Conservation (phyloP, 768 basidiomycete genomes). For the Lactarius trivialis region DNA sequence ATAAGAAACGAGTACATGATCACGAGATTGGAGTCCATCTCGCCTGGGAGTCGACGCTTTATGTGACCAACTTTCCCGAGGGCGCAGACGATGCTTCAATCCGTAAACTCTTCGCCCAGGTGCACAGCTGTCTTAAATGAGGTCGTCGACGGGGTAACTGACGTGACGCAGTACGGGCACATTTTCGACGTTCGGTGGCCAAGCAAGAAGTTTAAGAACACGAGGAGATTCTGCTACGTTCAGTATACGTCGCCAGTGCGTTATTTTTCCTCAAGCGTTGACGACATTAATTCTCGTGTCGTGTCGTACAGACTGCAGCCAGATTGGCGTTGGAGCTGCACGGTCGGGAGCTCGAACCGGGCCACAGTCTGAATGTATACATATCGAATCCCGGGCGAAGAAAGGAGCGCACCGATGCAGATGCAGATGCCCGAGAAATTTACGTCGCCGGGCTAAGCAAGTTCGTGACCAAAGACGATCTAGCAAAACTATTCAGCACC, state of each 20-base stretch:
- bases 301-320: slow-evolving; percentile 49
- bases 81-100: slow-evolving; percentile 70
- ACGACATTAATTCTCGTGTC: neutral
- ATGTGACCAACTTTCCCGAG: slow-evolving; percentile 94
- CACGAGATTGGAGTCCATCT: slow-evolving; percentile 80
- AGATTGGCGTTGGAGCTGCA: slow-evolving; percentile 75
- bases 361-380: slow-evolving; percentile 62
- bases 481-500: slow-evolving; percentile 70
- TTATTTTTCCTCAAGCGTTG: slow-evolving; percentile 15
- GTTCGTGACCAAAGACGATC: slow-evolving; percentile 68
- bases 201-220: slow-evolving; percentile 90
- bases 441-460: slow-evolving; percentile 84
- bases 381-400: slow-evolving; percentile 88
- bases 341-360: slow-evolving; percentile 65
- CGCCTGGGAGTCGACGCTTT: slow-evolving; percentile 91
- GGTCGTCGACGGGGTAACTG: neutral
- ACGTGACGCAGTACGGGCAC: slow-evolving; percentile 61
- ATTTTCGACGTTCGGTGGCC: slow-evolving; percentile 98
- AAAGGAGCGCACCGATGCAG: slow-evolving; percentile 84
- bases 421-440: slow-evolving; percentile 76
- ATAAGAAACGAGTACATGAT: slow-evolving; percentile 79
- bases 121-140: slow-evolving; percentile 30
- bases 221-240: slow-evolving; percentile 89
- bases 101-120: slow-evolving; percentile 71
- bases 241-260: slow-evolving; percentile 82